Evolutionary conservation across 352 stramenopile species (phyloP).

Genomic region (Globisporangium nagaii): DNA sequence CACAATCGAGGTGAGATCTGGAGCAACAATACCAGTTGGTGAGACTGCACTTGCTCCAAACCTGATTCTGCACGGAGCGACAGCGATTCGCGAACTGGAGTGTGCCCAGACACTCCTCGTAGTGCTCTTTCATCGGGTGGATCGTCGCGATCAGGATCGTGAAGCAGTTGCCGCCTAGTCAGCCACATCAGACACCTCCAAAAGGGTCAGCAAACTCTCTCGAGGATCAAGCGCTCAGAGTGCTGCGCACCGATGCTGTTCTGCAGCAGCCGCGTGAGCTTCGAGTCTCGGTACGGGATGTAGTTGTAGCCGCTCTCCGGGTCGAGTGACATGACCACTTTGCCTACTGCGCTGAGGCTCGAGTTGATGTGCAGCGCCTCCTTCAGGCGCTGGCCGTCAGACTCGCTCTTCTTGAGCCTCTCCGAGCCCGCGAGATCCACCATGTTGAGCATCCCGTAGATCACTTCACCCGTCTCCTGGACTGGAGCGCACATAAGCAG

Average conservation of each 20-base stretch:
- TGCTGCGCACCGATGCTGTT: conserved; percentile 76
- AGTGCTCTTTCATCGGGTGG: conserved; percentile 85
- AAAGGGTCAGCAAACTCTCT: too few relatives aligned
- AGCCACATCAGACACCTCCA: too few relatives aligned
- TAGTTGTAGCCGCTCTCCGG: conserved; percentile 86
- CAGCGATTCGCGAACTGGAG: conserved; percentile 90
- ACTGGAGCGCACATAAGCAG: conserved; percentile 17
- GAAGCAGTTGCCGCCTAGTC: conserved; percentile 77
- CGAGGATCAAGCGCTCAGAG: too few relatives aligned
- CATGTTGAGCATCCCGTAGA: conserved; percentile 85
- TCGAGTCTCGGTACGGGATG: conserved; percentile 83
- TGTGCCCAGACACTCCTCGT: conserved; percentile 88
- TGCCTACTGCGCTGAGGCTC: conserved; percentile 75
- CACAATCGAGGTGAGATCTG: background rate
- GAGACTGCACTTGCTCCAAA: conserved; percentile 7
- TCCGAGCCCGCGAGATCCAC: conserved; percentile 81
- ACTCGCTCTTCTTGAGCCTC: conserved; percentile 84
- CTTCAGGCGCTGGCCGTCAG: conserved; percentile 77
- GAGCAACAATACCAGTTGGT: background rate
- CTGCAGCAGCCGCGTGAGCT: conserved; percentile 76
- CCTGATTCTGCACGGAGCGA: conserved; percentile 87
- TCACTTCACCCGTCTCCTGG: conserved; percentile 64
- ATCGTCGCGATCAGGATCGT: conserved; percentile 85
- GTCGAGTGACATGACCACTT: conserved; percentile 85
- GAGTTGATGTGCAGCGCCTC: conserved; percentile 86